Base-by-base conservation (phyloP, 352 stramenopile genomes). In the Globisporangium takayamanum region DNA sequence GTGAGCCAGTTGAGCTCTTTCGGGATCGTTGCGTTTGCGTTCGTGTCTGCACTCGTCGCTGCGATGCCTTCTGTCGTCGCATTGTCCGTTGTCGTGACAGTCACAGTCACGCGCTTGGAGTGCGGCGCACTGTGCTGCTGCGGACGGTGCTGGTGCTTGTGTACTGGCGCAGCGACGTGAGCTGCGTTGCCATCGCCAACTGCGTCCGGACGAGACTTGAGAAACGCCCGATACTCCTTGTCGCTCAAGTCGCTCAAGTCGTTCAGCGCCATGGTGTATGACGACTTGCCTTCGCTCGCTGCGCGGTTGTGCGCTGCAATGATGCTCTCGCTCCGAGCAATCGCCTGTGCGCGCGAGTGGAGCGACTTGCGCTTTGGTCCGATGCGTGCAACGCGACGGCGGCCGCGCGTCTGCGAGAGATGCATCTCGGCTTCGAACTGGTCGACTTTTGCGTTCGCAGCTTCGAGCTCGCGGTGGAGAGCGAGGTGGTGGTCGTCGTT, bases 1-100 rank as follows among this genome's bases (percentile, higher is more conserved):
- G 76, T 81, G 16, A 76, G 75, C 87, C 87, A 95, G 59, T 89
- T 81, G 50, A 88, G 42, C 44, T 63, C 70, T n/a, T 57, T 68
- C 10, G 78, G 78, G 14, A 84, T 72, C 30, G 58, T 55, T 0
- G 20, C 33, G 16, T 59, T 67, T n/a, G 63, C 56, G 37, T 63
- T 65, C 18, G 64, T 46, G 16, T 67, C 64, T 14, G 60, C 30
- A 0, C 1, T 64, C 59, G 25, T 62, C 57, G 2, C 51, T 55
- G 50, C 41, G 11, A 15, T 2, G 25, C 2, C 30, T 39, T 16
- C 16, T 18, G 28, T 26, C 14, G 48, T 39, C 26, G 48, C 48
- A 15, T n/a, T 49, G 47, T 14, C 60, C 60, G 36, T 69, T 33
- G 39, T 68, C 30, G 55, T 74, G 70, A 46, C n/a, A 47, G 53